Conservation (phyloP, 2,329 filamentous ascomycete species). For the Pezicula rhizophila region DNA sequence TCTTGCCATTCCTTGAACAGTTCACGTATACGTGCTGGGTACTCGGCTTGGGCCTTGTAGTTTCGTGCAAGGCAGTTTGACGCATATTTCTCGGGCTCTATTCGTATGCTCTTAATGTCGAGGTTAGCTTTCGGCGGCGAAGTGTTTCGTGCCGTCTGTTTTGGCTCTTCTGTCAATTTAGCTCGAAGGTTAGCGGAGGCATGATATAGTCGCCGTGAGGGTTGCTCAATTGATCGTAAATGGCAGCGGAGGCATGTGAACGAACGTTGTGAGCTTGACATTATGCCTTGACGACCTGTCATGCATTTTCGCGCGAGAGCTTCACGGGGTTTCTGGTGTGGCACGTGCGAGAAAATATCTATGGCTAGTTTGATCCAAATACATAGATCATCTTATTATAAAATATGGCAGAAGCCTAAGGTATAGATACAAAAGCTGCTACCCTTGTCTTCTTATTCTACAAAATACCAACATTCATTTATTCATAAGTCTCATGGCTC, state of each 20-base stretch:
- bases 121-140: constrained; percentile 69
- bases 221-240: constrained; percentile 6
- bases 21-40: constrained; percentile 49
- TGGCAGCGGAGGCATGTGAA: constrained; percentile 21
- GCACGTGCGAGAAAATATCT: no score
- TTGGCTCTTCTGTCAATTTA: constrained; percentile 6
- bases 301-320: constrained; percentile 5
- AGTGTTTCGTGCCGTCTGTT: constrained; percentile 44
- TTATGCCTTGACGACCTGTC: constrained; percentile 9
- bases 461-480: no score
- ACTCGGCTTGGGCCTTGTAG: constrained; percentile 53
- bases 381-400: no score
- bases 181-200: constrained; percentile 11
- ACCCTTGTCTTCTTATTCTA: no score
- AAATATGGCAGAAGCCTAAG: no score
- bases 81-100: constrained; percentile 73
- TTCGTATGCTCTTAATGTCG: constrained; percentile 85
- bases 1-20: constrained; percentile 53
- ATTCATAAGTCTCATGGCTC: no score
- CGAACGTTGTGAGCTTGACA: constrained; percentile 14
- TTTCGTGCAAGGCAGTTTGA: constrained; percentile 82
- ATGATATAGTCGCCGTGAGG: constrained; percentile 14
- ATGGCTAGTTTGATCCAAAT: no score
- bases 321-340: neutral
- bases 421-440: no score